Evolutionary conservation across 352 stramenopile genomes (phyloP), one percentile per base, ranked within the genome.

Genomic region (Globisporangium yorkense): DNA sequence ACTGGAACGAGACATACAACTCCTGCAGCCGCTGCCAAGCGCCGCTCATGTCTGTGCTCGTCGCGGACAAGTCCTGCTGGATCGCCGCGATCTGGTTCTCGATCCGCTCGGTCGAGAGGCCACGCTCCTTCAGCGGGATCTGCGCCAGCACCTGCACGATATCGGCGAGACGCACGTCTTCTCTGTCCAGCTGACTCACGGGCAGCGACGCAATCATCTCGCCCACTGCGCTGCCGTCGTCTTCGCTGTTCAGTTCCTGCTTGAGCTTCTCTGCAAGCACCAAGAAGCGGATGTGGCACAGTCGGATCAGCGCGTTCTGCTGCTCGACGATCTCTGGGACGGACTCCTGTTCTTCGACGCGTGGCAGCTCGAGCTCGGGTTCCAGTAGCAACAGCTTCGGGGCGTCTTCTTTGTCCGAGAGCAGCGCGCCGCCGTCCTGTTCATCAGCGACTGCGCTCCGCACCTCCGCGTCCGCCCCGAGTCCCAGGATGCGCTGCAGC

Each of bases 181-280:
- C 39, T 18, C 49, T 51, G 39, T 62, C 51, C 7, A 62, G 37
- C 9, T 52, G 56, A 9, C 27, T 62, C 39, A 72, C 47, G 16
- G 37, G 44, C 13, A 80, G 44, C 13, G 66, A 68, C 35, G 66
- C 71, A 27, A 83, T 57, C 55, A 72, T 66, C 56, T 74, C 33
- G 8, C 47, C 20, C 13, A 54, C 13, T 16, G 54, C 72, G 40
- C 63, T 41, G 18, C 70, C 57, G 21, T 16, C 63, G n/a, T 51
- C 55, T 13, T 47, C 51, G 10, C 67, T 57, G 44, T 59, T 59
- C 45, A 77, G 72, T 57, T 84, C 74, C 33, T 64, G 67, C 56
- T 79, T 72, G 39, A 84, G 61, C 45, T 80, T 80, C 39, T 80
- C 66, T 7, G 75, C 64, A 16, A 80, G 61, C 9, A 70, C 60